Evolutionary conservation across 2,329 filamentous ascomycete species (phyloP).

Genomic region (Lachnellula cervina): DNA sequence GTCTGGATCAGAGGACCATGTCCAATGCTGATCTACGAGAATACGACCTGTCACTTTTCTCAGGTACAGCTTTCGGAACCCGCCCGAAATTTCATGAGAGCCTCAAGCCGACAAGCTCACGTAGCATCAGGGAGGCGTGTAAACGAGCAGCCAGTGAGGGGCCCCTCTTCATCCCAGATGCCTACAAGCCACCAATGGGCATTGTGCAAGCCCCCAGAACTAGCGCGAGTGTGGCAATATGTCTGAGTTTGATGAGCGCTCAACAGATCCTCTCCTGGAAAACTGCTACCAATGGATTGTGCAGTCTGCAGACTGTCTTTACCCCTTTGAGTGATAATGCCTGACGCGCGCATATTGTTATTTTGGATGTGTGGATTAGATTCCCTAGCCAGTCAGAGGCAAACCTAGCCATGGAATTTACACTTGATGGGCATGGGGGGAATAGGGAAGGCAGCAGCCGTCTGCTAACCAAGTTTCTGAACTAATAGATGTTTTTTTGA

Average conservation of each 20-base stretch:
- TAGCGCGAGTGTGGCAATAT: neutral
- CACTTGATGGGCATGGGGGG: neutral
- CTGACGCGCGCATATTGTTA: neutral
- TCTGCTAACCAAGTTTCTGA: neutral
- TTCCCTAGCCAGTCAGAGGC: neutral
- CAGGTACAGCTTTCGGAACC: conserved; percentile 6
- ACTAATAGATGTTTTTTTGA: neutral
- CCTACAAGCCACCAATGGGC: neutral
- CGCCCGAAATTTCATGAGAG: neutral
- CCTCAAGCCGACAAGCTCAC: neutral
- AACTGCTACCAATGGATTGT: neutral
- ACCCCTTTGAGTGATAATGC: neutral
- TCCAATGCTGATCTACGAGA: conserved; percentile 2
- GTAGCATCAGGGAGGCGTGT: neutral
- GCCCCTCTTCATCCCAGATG: neutral
- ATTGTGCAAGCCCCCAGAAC: neutral
- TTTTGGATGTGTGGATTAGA: neutral
- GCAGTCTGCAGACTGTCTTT: neutral
- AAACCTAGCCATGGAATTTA: neutral
- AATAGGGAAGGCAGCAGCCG: neutral
- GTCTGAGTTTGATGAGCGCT: conserved; percentile 6
- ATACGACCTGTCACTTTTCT: conserved; percentile 3
- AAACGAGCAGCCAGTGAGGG: neutral
- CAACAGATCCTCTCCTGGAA: neutral
- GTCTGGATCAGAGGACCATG: neutral